Base-by-base conservation (phyloP, 371 early-diverging fungal genomes). In the Mortierella sp. region DNA sequence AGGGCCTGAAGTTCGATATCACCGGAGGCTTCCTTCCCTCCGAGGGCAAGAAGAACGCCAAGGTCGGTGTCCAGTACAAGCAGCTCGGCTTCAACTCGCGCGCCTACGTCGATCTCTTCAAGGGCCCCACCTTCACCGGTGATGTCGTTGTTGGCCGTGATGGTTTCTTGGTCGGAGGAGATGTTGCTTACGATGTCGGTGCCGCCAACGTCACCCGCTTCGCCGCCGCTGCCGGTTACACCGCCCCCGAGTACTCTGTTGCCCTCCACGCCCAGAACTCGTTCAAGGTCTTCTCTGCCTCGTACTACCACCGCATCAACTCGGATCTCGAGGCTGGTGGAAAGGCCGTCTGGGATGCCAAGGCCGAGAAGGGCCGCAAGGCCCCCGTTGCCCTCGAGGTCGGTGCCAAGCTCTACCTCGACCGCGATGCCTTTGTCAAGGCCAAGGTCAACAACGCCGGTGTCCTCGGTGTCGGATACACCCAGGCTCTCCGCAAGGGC, bases 391-490 rank as follows among this genome's bases (percentile, higher is more conserved):
- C 93, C 79, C 93, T 98, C 73, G 99, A 99, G 91, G 95, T 98
- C 82, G 99, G 98, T 88, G 94, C 98, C 90, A 98, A 98, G 93
- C 95, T 96, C 90, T 89, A 91, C 86, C 91, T 99, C 78, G 98
- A 98, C 91, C 89, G 90, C 80, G 92, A 93, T 86, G 93, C 98
- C 74, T 97, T 95, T 81, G 92, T 98, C 83, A 99, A 98, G 96
- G 96, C 97, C 87, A 98, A 98, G 96, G 93, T 99, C 88, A 94
- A 97, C 93, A 98, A 97, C 91, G 86, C 92, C 77, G 99, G 99
- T 89, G 94, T 93, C 54, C 90, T 99, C 77, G 98, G 98, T 81
- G 93, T 98, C 74, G 96, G 91, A 79, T 98, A 96, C 92, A 96
- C 98, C 71, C 98, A 98, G 91, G 83, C 91, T 69, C 93, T 99